These are phyloP conservation scores for Colletotrichum neosansevieriae DNA, from an alignment of 2,329 filamentous ascomycete species.

Conservation along the genomic window DNA sequence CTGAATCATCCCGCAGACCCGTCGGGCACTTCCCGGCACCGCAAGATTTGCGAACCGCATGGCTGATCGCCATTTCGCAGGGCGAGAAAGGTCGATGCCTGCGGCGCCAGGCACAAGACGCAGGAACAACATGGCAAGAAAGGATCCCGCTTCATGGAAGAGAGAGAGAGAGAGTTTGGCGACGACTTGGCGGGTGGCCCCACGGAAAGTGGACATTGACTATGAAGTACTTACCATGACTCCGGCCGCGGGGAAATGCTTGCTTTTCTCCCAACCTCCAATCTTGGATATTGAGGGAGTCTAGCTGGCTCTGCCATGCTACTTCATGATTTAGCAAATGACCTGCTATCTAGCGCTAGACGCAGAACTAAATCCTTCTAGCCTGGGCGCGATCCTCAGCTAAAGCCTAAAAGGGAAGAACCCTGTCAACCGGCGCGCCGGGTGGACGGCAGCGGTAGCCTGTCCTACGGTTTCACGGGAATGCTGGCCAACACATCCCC, in stretches of 20 bases:
- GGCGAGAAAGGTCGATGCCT: slow-evolving; percentile 27
- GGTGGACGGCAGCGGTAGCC: slow-evolving; percentile 30
- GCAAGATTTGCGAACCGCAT: background rate
- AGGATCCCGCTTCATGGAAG: slow-evolving; percentile 7
- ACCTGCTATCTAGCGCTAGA: slow-evolving; percentile 26
- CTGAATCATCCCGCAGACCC: background rate
- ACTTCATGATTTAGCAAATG: background rate
- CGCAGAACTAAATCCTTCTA: slow-evolving; percentile 20
- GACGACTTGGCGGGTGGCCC: background rate
- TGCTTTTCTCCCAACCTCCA: slow-evolving; percentile 14
- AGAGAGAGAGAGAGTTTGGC: background rate
- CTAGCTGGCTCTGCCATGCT: background rate
- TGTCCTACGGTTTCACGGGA: slow-evolving; percentile 37
- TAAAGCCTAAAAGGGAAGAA: slow-evolving; percentile 5
- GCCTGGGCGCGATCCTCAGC: slow-evolving; percentile 14
- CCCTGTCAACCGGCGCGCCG: slow-evolving; percentile 27
- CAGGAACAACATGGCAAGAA: background rate
- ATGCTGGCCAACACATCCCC: slow-evolving; percentile 9
- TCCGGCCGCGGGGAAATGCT: slow-evolving; percentile 16
- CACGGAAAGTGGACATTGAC: background rate
- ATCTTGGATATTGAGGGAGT: slow-evolving; percentile 17
- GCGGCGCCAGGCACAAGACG: slow-evolving; percentile 28
- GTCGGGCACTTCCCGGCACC: background rate
- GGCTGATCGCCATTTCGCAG: slow-evolving; percentile 28
- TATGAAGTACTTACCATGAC: background rate